A percentile compares a stretch with the other conserved stretches of the same genome.
These are phyloP conservation scores for Chrysosporium queenslandicum DNA, from an alignment of 2,329 filamentous ascomycete genomes.

Conservation along the genomic window DNA sequence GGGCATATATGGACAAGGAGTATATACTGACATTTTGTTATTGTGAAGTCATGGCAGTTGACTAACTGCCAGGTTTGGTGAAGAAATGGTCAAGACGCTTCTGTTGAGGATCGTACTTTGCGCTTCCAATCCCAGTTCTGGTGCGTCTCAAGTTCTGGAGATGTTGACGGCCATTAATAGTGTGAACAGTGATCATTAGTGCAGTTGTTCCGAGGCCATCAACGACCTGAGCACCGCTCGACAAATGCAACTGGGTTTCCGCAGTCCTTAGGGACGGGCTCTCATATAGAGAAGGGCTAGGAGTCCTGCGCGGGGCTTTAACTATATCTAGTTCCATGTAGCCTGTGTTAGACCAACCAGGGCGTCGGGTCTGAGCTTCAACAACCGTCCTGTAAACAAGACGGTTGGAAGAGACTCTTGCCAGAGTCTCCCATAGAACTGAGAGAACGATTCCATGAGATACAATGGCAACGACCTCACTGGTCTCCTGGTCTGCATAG, in stretches of 20 bases:
- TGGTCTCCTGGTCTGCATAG: conserved; percentile 23
- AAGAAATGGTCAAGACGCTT: conserved; percentile 71
- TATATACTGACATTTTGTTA: conserved; percentile 11
- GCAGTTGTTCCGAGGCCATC: conserved; percentile 17
- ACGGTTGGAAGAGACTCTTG: conserved; percentile 46
- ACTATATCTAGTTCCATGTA: conserved; percentile 43
- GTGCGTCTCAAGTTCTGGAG: conserved; percentile 66
- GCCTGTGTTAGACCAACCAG: conserved; percentile 57
- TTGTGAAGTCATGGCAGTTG: background rate
- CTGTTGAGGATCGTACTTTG: conserved; percentile 64
- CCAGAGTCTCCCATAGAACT: conserved; percentile 54
- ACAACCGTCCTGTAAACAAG: conserved; percentile 36
- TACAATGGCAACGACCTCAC: conserved; percentile 53
- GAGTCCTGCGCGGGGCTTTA: background rate
- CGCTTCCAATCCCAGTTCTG: conserved; percentile 69
- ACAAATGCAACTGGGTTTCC: conserved; percentile 1
- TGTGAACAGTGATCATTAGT: conserved; percentile 46
- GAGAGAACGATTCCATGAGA: conserved; percentile 76
- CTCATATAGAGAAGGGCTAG: background rate
- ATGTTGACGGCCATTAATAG: conserved; percentile 62
- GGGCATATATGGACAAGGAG: too few relatives aligned
- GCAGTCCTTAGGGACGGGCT: background rate
- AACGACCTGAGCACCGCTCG: background rate
- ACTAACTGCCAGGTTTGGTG: conserved; percentile 37
- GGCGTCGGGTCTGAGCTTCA: conserved; percentile 31